Conservation (phyloP, 1,139 yeast species). For the Sugiyamaella novakii region DNA sequence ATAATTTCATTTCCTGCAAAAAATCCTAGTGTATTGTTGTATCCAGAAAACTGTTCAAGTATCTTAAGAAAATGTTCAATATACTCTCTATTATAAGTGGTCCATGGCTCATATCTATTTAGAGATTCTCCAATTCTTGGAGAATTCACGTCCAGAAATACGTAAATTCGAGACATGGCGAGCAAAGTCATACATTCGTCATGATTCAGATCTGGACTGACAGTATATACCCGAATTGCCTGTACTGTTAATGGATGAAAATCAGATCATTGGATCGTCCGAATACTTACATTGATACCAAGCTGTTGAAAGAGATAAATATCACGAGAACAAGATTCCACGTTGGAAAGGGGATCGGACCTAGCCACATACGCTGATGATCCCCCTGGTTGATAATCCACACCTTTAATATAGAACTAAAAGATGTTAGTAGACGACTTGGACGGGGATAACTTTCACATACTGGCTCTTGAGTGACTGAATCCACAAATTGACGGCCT, state of each 20-base stretch:
- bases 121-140: constrained; percentile 77
- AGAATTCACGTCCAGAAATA: constrained; percentile 87
- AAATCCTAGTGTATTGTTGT: constrained; percentile 87
- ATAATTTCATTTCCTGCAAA: constrained; percentile 94
- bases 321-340: constrained; percentile 70
- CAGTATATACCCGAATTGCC: constrained; percentile 83
- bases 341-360: constrained; percentile 74
- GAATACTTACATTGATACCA: constrained; percentile 64
- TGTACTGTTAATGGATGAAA: too few relatives aligned
- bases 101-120: constrained; percentile 88
- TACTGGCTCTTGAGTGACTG: constrained; percentile 76
- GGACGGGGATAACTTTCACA: constrained; percentile 34
- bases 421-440: constrained; percentile 1
- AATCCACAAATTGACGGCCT: constrained; percentile 74
- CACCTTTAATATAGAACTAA: constrained; percentile 76
- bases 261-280: too few relatives aligned
- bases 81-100: constrained; percentile 68
- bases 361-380: constrained; percentile 59
- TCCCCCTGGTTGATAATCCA: constrained; percentile 90
- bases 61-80: constrained; percentile 76
- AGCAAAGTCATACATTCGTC: constrained; percentile 89
- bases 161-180: constrained; percentile 89
- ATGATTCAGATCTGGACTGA: constrained; percentile 81
- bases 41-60: constrained; percentile 77
- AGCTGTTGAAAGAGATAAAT: constrained; percentile 70